Conservation (phyloP, 2,329 filamentous ascomycete species). For the Fulvia fulva region DNA sequence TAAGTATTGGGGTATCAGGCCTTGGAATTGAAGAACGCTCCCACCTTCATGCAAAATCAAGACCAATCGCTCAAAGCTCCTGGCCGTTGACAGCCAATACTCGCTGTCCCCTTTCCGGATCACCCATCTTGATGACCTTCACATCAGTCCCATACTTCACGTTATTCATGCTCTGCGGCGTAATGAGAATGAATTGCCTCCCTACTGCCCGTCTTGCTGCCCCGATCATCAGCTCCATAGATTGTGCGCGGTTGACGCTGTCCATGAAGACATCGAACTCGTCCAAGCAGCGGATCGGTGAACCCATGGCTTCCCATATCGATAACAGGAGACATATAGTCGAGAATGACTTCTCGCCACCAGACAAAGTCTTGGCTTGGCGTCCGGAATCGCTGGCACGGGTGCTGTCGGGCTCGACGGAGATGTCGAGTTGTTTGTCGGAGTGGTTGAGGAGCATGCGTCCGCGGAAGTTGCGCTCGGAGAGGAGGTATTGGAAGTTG, state of each 20-base stretch:
- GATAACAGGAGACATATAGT: slow-evolving; percentile 89
- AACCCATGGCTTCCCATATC: slow-evolving; percentile 98
- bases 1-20: background rate
- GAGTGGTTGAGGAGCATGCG: slow-evolving; percentile 74
- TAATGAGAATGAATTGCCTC: slow-evolving; percentile 93
- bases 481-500: slow-evolving; percentile 83
- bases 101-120: slow-evolving; percentile 24
- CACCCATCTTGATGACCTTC: slow-evolving; percentile 61
- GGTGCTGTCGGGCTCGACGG: slow-evolving; percentile 66
- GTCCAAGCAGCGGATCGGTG: slow-evolving; percentile 87
- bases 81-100: background rate
- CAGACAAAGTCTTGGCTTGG: slow-evolving; percentile 86
- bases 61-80: background rate
- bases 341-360: slow-evolving; percentile 96
- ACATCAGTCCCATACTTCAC: slow-evolving; percentile 65
- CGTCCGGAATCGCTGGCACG: slow-evolving; percentile 66
- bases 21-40: too few relatives aligned
- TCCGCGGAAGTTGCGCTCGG: slow-evolving; percentile 84
- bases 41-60: too few relatives aligned
- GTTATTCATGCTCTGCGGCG: slow-evolving; percentile 73
- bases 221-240: slow-evolving; percentile 87
- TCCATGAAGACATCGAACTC: slow-evolving; percentile 99
- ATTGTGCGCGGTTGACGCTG: slow-evolving; percentile 87
- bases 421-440: slow-evolving; percentile 69
- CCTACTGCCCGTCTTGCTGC: slow-evolving; percentile 83